Percentiles rank a stretch among this genome's conserved stretches.
Conservation (phyloP, 2,329 filamentous ascomycete species). For the Lojkania enalia region DNA sequence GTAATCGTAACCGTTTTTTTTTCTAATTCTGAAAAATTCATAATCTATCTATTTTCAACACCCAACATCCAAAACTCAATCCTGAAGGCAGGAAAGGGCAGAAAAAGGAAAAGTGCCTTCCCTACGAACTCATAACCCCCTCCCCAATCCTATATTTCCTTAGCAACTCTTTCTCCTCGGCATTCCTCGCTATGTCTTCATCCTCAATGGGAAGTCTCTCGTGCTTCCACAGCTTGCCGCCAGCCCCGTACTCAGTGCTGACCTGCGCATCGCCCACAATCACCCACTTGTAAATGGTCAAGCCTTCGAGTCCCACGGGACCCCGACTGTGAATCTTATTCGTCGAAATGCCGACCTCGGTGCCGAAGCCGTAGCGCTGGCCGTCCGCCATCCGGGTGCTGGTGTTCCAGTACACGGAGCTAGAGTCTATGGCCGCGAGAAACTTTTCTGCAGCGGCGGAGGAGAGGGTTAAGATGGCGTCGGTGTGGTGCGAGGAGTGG, state of each 20-base stretch:
- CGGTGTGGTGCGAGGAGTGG: conserved; percentile 92
- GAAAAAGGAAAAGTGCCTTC: no score
- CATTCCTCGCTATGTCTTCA: conserved; percentile 35
- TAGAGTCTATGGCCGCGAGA: conserved; percentile 82
- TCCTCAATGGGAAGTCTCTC: conserved; percentile 48
- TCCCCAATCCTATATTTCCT: conserved; percentile 34
- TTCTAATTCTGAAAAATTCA: no score
- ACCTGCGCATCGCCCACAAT: conserved; percentile 81
- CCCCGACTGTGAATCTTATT: conserved; percentile 97
- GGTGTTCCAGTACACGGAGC: conserved; percentile 96
- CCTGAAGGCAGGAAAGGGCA: no score
- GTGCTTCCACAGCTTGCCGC: conserved; percentile 61
- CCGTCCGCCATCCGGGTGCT: conserved; percentile 94
- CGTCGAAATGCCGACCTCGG: conserved; percentile 96
- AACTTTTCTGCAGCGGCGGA: conserved; percentile 73
- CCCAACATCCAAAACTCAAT: no score
- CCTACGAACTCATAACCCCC: neutral
- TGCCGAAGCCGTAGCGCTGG: conserved; percentile 96
- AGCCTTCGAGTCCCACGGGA: conserved; percentile 88
- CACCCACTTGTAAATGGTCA: conserved; percentile 98
- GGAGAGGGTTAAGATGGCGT: conserved; percentile 79
- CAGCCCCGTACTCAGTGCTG: conserved; percentile 70
- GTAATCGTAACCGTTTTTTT: no score
- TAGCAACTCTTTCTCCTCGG: conserved; percentile 39
- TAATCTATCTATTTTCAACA: no score